Evolutionary conservation across 2,329 filamentous ascomycete species (phyloP).

Genomic region (Botryotinia convoluta): DNA sequence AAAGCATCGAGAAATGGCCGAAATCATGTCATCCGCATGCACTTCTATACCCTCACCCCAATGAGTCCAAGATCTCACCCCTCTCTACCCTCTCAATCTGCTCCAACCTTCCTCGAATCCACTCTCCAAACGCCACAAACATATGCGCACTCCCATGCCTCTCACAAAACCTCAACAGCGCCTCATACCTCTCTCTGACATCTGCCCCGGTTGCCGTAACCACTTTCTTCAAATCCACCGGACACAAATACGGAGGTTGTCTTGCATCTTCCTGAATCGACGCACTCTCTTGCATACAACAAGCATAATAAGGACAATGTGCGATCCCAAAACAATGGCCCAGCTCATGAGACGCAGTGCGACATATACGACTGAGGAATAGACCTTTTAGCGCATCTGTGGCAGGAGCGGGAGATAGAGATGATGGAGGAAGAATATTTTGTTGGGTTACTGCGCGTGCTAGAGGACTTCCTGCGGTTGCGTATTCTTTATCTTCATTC

Average conservation of each 20-base stretch:
- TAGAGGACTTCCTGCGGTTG: slow-evolving; percentile 33
- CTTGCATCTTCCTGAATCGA: slow-evolving; percentile 56
- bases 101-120: slow-evolving; percentile 41
- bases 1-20: background rate
- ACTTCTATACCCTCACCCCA: background rate
- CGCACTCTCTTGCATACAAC: slow-evolving; percentile 60
- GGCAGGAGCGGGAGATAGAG: slow-evolving; percentile 24
- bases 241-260: slow-evolving; percentile 63
- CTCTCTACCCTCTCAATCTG: slow-evolving; percentile 7
- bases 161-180: slow-evolving; percentile 45
- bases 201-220: slow-evolving; percentile 35
- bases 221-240: slow-evolving; percentile 57
- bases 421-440: slow-evolving; percentile 20
- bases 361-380: slow-evolving; percentile 57
- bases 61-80: background rate
- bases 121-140: slow-evolving; percentile 47
- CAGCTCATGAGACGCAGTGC: slow-evolving; percentile 62
- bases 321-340: slow-evolving; percentile 65
- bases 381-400: slow-evolving; percentile 41
- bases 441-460: slow-evolving; percentile 38
- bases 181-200: slow-evolving; percentile 42
- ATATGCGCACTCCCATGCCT: slow-evolving; percentile 43
- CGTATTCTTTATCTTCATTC: background rate
- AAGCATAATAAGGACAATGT: slow-evolving; percentile 65
- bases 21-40: background rate